Evolutionary conservation across 768 basidiomycete species (phyloP).

Genomic region (Dioszegia crocea): DNA sequence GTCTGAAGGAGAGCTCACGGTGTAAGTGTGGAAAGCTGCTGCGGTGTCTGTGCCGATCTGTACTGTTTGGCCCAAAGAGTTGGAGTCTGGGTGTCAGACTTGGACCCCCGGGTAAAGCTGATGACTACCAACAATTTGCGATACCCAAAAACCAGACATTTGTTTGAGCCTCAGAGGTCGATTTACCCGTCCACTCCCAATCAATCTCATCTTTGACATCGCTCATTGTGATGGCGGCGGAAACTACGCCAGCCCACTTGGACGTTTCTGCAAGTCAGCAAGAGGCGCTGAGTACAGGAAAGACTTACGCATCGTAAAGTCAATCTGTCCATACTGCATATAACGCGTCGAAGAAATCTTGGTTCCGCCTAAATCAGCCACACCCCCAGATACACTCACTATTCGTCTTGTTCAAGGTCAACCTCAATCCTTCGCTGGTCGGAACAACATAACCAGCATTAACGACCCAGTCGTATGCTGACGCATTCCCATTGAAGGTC

Average conservation of each 20-base stretch:
- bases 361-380: conserved; percentile 57
- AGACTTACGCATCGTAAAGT: conserved; percentile 28
- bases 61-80: conserved; percentile 21
- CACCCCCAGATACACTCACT: conserved; percentile 7
- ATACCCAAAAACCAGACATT: conserved; percentile 55
- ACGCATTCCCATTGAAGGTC: conserved; percentile 68
- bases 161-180: conserved; percentile 65
- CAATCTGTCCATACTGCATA: conserved; percentile 71
- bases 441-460: conserved; percentile 22
- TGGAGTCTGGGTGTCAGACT: conserved; percentile 20
- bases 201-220: conserved; percentile 58
- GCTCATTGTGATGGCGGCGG: conserved; percentile 66
- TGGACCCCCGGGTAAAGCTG: not conserved
- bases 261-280: conserved; percentile 57
- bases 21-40: conserved; percentile 33
- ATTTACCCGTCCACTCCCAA: conserved; percentile 47
- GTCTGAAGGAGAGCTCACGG: conserved; percentile 12
- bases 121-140: conserved; percentile 35
- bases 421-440: conserved; percentile 33
- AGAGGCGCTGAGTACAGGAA: not conserved
- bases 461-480: conserved; percentile 56
- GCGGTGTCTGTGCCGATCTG: conserved; percentile 23
- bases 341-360: conserved; percentile 74
- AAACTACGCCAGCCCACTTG: conserved; percentile 74
- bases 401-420: conserved; percentile 60